Conservation (phyloP, 306 rosid species). For the Dalbergia cochinchinensis region DNA sequence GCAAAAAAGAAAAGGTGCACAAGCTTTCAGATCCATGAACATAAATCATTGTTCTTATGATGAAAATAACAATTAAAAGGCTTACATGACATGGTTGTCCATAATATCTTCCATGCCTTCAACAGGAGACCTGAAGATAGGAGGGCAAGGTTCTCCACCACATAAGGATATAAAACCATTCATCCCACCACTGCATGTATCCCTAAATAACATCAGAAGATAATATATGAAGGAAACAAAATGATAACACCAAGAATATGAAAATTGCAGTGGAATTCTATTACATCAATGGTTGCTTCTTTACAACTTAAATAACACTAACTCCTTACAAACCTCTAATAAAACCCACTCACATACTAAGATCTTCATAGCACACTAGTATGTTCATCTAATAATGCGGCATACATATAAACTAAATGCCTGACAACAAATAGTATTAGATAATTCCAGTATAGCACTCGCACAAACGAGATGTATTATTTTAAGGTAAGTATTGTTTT, state of each 20-base stretch:
- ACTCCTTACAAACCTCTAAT: neutral
- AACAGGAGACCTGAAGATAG: slow-evolving; percentile 93
- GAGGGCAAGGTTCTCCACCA: slow-evolving; percentile 95
- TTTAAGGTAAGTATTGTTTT: too few species aligned
- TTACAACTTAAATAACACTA: slow-evolving; percentile 2
- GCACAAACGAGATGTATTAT: too few species aligned
- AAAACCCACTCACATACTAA: neutral
- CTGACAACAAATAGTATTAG: neutral
- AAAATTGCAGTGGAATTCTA: slow-evolving; percentile 20
- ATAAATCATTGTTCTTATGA: slow-evolving; percentile 16
- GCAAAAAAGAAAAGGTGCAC: neutral
- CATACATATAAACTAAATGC: neutral
- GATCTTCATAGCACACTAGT: neutral
- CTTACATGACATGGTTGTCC: slow-evolving; percentile 98
- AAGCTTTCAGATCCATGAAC: slow-evolving; percentile 9
- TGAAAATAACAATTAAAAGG: slow-evolving; percentile 9
- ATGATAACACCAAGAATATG: slow-evolving; percentile 11
- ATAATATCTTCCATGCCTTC: slow-evolving; percentile 84
- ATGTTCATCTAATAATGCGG: neutral
- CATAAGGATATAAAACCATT: slow-evolving; percentile 93
- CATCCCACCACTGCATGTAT: slow-evolving; percentile 97
- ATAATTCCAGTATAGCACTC: slow-evolving; percentile 8
- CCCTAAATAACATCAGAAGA: slow-evolving; percentile 77
- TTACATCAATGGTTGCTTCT: slow-evolving; percentile 42
- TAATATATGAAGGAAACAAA: slow-evolving; percentile 43